Evolutionary conservation across 345 rosid species (phyloP).

Genomic region (Eucalyptus cloeziana): DNA sequence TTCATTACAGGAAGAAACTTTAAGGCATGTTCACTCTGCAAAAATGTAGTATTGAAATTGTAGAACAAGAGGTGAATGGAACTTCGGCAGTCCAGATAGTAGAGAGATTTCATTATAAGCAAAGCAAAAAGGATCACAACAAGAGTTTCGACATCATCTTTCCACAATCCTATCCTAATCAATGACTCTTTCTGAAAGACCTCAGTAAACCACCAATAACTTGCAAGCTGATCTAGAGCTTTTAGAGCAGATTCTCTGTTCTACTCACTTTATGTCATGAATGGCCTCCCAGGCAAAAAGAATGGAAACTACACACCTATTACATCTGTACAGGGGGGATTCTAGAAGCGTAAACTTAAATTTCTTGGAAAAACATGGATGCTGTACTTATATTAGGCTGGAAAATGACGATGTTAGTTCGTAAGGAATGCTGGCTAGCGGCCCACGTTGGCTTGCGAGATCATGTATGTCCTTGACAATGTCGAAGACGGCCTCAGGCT

Average conservation of each 20-base stretch:
- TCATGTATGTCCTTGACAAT: conserved; percentile 85
- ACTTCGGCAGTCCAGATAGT: background rate
- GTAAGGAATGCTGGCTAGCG: conserved; percentile 56
- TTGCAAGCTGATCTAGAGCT: background rate
- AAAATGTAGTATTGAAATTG: background rate
- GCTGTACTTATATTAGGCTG: conserved; percentile 22
- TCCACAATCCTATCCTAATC: background rate
- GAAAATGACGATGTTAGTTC: conserved; percentile 69
- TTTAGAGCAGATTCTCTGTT: background rate
- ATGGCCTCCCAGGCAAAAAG: background rate
- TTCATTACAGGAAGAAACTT: background rate
- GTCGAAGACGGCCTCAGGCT: conserved; percentile 89
- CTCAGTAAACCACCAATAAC: background rate
- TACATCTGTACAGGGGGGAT: background rate
- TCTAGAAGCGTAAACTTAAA: background rate
- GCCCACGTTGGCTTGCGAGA: conserved; percentile 58
- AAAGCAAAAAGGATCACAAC: background rate
- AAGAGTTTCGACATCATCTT: background rate
- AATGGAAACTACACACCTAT: background rate
- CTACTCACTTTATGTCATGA: background rate
- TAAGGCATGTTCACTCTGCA: background rate
- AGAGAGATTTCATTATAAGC: background rate
- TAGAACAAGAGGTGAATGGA: background rate
- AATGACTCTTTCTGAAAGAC: background rate
- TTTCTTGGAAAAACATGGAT: background rate